Evolutionary conservation across 345 rosid species (phyloP).

Genomic region (Rhodamnia argentea): DNA sequence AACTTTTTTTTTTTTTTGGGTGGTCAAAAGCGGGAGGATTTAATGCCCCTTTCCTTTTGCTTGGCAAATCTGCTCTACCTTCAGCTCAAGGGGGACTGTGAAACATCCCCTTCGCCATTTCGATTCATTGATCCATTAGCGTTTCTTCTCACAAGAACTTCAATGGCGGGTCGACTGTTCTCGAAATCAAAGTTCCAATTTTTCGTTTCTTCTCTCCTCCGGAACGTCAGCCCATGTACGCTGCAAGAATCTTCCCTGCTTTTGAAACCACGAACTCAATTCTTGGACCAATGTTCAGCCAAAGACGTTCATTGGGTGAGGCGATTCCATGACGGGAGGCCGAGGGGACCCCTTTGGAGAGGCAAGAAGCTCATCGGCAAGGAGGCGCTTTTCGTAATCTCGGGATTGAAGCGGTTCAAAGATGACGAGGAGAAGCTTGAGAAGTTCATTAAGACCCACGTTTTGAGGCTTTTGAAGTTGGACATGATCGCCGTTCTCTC

Average conservation of each 20-base stretch:
- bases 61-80: too few relatives aligned
- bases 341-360: constrained; percentile 92
- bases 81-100: too few relatives aligned
- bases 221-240: constrained; percentile 7
- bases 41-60: too few relatives aligned
- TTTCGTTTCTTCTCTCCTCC: constrained; percentile 23
- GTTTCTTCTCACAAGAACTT: not conserved
- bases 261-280: constrained; percentile 6
- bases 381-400: constrained; percentile 69
- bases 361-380: constrained; percentile 87
- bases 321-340: constrained; percentile 84
- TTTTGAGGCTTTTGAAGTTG: constrained; percentile 62
- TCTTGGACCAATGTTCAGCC: not conserved
- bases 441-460: constrained; percentile 63
- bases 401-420: constrained; percentile 74
- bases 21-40: too few relatives aligned
- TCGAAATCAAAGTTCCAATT: constrained; percentile 28
- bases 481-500: constrained; percentile 71
- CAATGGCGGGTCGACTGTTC: constrained; percentile 41
- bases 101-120: not conserved
- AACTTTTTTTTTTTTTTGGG: too few relatives aligned
- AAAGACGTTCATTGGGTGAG: constrained; percentile 15
- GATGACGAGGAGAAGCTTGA: constrained; percentile 61
- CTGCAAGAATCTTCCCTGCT: constrained; percentile 4
- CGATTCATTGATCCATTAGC: not conserved